Base-by-base conservation (phyloP, 192 early-diverging fungal species). In the Coemansia sp. region DNA sequence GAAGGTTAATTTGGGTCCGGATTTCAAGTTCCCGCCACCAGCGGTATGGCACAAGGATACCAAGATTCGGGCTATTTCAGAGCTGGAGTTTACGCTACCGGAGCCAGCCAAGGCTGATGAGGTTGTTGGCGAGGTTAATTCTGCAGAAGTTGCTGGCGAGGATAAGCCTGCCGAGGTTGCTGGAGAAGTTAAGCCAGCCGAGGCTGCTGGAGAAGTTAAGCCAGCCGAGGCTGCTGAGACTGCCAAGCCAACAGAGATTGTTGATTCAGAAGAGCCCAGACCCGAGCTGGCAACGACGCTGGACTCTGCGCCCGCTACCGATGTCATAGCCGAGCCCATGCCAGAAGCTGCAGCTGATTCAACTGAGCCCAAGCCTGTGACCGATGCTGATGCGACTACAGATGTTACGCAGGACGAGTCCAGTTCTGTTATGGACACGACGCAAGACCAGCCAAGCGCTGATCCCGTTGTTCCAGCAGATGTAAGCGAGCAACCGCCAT, bases 1-100 rank as follows among this genome's bases (percentile, higher is more conserved):
- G 17, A 84, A 75, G 50, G 64, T 87, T 53, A 92, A 90, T 53
- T 82, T 92, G 61, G 90, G 90, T 5, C 87, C 90, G 1, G 71
- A 83, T 9, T 90, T 92, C 54, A 68, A 69, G 55, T 84, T 72
- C 64, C 78, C 88, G 44, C 83, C 80, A 7, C 88, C 87, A 1
- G 57, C 70, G 0, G 77, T 55, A 2, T 85, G 84, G 82, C 53
- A 74, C 40, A 57, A 71, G 11, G 59, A 74, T 52, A 65, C 64
- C 54, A 36, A 59, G 2, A 64, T 83, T 34, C 66, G 70, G 17
- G 64, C 82, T 0, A 76, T 83, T 20, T 62, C 72, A 0, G 78
- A 80, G n/a, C 66, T 83, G 21, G 79, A 83, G 50, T 77, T 68
- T 46, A 69, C 72, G 36, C 51, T 65, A 21, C 66, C 78, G 17